A percentile compares a stretch with the other conserved stretches of the same genome.
phyloP scores from a whole-genome alignment of 306 rosid genomes.

The Aeschynomene evenia region DNA sequence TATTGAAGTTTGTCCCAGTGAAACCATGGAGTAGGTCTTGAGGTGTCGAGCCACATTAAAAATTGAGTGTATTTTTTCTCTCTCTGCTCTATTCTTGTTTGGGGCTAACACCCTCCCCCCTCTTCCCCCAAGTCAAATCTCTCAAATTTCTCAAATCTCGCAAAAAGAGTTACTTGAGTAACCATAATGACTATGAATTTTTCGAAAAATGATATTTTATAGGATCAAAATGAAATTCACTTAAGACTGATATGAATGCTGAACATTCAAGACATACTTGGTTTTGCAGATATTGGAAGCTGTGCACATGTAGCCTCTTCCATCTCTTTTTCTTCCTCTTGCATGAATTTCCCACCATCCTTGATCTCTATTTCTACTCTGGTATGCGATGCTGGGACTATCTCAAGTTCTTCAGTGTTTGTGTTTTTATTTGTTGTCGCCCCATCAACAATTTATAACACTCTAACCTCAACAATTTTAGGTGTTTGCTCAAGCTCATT shows the following conservation, averaged over 20 bases:
- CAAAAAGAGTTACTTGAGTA: background rate
- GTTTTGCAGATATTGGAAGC: background rate
- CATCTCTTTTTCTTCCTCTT: background rate
- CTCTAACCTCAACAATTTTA: conserved; percentile 15
- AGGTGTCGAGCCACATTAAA: too few relatives aligned
- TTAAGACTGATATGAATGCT: background rate
- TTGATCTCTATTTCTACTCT: background rate
- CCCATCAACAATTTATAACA: background rate
- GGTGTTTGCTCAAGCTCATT: background rate
- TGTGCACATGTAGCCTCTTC: background rate
- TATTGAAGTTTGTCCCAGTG: too few relatives aligned
- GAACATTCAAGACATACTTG: background rate
- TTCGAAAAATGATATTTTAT: background rate
- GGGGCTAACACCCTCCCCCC: too few relatives aligned
- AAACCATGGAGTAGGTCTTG: too few relatives aligned
- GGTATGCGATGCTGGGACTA: background rate
- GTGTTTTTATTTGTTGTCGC: background rate
- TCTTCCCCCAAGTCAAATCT: too few relatives aligned
- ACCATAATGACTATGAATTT: background rate
- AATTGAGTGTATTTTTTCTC: too few relatives aligned
- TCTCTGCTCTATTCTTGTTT: too few relatives aligned
- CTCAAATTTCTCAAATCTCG: background rate
- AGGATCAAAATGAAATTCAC: background rate
- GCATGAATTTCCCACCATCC: background rate
- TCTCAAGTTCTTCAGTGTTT: background rate